A percentile compares a stretch with the other conserved stretches of the same genome.
These are phyloP conservation scores for Curvularia spicifera DNA, from an alignment of 2,329 filamentous ascomycete genomes.

Conservation along the genomic window DNA sequence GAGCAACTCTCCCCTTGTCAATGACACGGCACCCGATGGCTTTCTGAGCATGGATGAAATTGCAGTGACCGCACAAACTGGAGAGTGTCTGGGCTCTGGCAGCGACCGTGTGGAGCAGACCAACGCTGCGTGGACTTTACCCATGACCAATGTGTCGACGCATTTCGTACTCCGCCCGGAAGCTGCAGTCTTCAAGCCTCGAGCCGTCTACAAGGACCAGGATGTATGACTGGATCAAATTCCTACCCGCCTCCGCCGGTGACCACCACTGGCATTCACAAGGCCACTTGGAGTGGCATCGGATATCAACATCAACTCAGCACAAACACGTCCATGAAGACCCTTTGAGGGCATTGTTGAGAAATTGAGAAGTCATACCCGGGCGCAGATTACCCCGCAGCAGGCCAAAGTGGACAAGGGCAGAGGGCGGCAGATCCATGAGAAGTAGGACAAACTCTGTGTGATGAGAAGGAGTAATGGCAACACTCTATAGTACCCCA, in stretches of 20 bases:
- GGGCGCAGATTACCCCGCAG: slow-evolving; percentile 15
- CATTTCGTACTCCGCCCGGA: slow-evolving; percentile 27
- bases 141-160: slow-evolving; percentile 24
- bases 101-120: neutral
- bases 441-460: slow-evolving; percentile 27
- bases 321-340: neutral
- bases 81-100: neutral
- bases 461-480: slow-evolving; percentile 19
- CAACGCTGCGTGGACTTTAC: slow-evolving; percentile 13
- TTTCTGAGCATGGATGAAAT: no score
- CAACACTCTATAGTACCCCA: slow-evolving; percentile 7
- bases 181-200: slow-evolving; percentile 35
- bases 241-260: slow-evolving; percentile 31
- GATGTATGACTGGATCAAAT: slow-evolving; percentile 5
- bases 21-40: slow-evolving; percentile 25
- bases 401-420: slow-evolving; percentile 3
- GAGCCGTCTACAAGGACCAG: neutral
- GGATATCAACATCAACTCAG: slow-evolving; percentile 21
- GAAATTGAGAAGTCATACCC: slow-evolving; percentile 9
- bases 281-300: slow-evolving; percentile 15
- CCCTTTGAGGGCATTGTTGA: slow-evolving; percentile 9
- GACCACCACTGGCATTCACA: slow-evolving; percentile 16
- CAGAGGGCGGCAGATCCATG: slow-evolving; percentile 3
- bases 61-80: slow-evolving; percentile 1
- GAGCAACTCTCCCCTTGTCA: slow-evolving; percentile 15